Evolutionary conservation across 345 rosid species (phyloP), one percentile per base, ranked within the genome.

Genomic region (Acer campestre): DNA sequence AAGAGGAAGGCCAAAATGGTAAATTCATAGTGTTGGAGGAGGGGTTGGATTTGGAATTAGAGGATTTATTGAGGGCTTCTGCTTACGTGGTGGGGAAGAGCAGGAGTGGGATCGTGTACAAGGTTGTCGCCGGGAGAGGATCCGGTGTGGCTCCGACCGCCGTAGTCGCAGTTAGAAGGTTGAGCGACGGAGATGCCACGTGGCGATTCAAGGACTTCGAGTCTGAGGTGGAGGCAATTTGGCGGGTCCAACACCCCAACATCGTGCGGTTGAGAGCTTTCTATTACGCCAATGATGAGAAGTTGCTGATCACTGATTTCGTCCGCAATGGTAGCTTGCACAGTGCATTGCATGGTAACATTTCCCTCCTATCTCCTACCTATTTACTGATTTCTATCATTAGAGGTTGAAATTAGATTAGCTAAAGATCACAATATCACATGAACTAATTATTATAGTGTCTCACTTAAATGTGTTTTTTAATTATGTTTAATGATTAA

Each of bases 41-140:
- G 70, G 97, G 95, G 61, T 94, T 96, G 70, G 81, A 82, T 82
- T 69, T 96, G 72, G 98, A 94, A 55, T 81, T 96, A 2, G 98
- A 96, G 84, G 98, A 92, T 81, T 67, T 96, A 85, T 73, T 96
- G 78, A 92, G 99, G 87, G 97, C 98, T 3, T 94, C 99, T 0
- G 99, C 99, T 6, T 92, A 86, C 78, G 99, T 96, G 53, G 91
- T 91, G 29, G 99, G 98, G 42, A 96, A 96, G 77, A 86, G 97
- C 65, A 86, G 92, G 84, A 88, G 91, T 68, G 99, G 99, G 68
- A 94, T 96, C 0, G 89, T 96, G 73, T 96, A 96, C 78, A 96
- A 84, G 84, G 99, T 96, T 29, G 91, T 90, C 1, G 83, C 85
- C 2, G 92, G 91, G 14, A 83, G 93, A 49, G 95, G 92, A 61